Base-by-base conservation (phyloP, 2,329 filamentous ascomycete genomes). In the Fusarium cicatricum region DNA sequence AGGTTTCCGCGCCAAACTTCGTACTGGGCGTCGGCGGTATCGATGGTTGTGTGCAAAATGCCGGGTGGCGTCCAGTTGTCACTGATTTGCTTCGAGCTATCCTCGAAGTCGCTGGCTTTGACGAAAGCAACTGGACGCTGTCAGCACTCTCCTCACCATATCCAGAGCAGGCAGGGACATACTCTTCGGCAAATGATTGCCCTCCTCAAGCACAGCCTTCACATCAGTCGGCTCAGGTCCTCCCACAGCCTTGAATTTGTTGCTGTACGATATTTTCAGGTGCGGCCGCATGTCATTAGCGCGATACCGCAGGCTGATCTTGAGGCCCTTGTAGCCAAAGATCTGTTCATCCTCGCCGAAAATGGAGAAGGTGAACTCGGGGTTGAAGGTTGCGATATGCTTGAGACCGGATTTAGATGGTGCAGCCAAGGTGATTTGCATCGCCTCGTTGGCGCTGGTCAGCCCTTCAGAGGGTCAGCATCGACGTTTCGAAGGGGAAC, bases 291-390 rank as follows among this genome's bases (percentile, higher is more conserved):
- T 86, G 72, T 97, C 90, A 72, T 80, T 83, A 14, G 84, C 82
- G 70, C 86, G 79, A 66, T 81, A 88, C 59, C 86, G 86, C 50
- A 98, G 78, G 60, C 86, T 85, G 70, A 98, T 88, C 62, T 86
- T 86, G 50, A 97, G 82, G 48, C 87, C 86, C 72, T 92, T 88
- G 80, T 97, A 97, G 32, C 94, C 94, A 67, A 96, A 93, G 62
- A 98, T 94, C 26, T 83, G 85, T 75, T 99, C 92, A 9, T 95
- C 89, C n/a, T 98, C 90, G 69, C 92, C 92, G 66, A 98, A 97
- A 61, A 99, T 90, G 2, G 91, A 81, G 74, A 98, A 97, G 15
- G 94, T 97, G 73, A 93, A 96, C 70, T 85, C 85, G 0, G 95
- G 96, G 57, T 91, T 83, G 74, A 99, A 98, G 23, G 85, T 83